Conservation (phyloP, 805 yeast genomes). For the Wickerhamomyces subpelliculosus region DNA sequence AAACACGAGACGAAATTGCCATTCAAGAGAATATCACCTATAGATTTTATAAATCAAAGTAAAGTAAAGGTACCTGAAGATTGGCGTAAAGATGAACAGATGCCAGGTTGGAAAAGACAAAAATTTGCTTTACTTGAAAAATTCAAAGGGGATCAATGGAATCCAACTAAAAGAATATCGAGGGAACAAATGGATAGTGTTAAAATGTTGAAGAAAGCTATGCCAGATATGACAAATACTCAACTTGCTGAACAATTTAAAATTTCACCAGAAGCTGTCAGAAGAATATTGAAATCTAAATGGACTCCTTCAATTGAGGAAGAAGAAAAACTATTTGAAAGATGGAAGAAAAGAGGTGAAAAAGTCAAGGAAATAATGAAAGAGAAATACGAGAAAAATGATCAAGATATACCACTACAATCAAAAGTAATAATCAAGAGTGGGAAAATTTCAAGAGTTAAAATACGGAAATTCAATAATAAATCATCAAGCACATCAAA, state of each 20-base stretch:
- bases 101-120: constrained; percentile 69
- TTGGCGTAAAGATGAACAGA: constrained; percentile 35
- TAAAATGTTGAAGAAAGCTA: constrained; percentile 42
- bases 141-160: constrained; percentile 53
- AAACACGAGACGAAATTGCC: neutral
- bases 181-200: constrained; percentile 65
- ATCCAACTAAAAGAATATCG: constrained; percentile 59
- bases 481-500: no score
- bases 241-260: constrained; percentile 59
- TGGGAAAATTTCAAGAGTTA: no score
- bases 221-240: constrained; percentile 54
- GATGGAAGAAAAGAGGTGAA: constrained; percentile 50
- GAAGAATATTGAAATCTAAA: constrained; percentile 69
- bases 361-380: constrained; percentile 21
- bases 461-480: no score
- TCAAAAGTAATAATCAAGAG: no score
- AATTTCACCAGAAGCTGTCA: constrained; percentile 74
- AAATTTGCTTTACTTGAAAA: constrained; percentile 57
- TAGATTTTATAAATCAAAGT: constrained; percentile 9
- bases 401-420: constrained; percentile 8
- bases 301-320: constrained; percentile 68
- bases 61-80: constrained; percentile 31
- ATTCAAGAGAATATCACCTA: constrained; percentile 8
- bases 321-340: constrained; percentile 32
- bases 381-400: neutral